Base-by-base conservation (phyloP, 2,329 filamentous ascomycete species). In the Fusarium neocosmosporiellum region DNA sequence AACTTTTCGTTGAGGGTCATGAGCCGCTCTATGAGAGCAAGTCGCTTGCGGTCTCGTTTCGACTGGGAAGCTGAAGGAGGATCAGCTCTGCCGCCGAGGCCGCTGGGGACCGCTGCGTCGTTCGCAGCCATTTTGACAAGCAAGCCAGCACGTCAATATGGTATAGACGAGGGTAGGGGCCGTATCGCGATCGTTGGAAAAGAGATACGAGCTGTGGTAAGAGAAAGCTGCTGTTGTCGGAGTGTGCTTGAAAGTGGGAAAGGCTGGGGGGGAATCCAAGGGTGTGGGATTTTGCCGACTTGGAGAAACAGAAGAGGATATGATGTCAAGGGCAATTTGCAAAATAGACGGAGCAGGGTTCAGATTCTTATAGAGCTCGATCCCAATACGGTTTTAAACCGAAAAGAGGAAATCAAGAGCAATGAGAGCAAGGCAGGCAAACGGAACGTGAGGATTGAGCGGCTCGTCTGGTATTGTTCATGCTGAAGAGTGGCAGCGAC, bases 41-140 rank as follows among this genome's bases (percentile, higher is more conserved):
- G 94, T 70, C 95, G 92, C 80, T 95, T 92, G 83, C 97, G 96
- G 84, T 98, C 96, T 82, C 94, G 90, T 86, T 98, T 98, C 43
- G 94, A 96, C 71, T 86, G 86, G n/a, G 85, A 77, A 29, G 81
- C 75, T 20, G 81, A 77, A 61, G 78, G 78, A 64, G 83, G 83
- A 63, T 84, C 81, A 72, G 78, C 69, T 65, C 79, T 79, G 70
- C 76, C 80, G 65, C 77, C 77, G 61, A 81, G 68, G 63, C 78
- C 76, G 54, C 80, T 65, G 67, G 80, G 78, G 20, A 78, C 77
- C 55, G 78, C 77, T 62, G 78, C 78, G 66, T 85, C 82, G 75
- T 79, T 84, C 48, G 83, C 78, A 62, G 83, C 83, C 84, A 85
- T 85, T 75, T 59, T 69, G 66, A 66, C 63, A 24, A 59, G 34